These are phyloP conservation scores for Mycogone perniciosa DNA, from an alignment of 2,329 filamentous ascomycete species.

Conservation along the genomic window DNA sequence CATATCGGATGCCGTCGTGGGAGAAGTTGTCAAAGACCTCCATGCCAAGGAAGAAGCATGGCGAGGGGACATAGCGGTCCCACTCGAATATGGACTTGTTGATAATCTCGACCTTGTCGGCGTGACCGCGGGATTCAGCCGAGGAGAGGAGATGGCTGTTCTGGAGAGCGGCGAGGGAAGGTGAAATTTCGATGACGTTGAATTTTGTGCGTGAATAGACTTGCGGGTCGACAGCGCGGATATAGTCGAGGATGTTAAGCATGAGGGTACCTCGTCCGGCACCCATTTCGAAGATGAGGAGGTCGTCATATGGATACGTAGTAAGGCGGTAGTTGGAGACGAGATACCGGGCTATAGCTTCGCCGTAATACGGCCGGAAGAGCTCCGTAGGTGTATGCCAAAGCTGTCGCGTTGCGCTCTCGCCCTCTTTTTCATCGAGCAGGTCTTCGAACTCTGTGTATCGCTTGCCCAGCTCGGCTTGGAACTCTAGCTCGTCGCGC, in stretches of 20 bases:
- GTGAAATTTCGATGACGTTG: conserved; percentile 93
- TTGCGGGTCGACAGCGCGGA: conserved; percentile 79
- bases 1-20: conserved; percentile 84
- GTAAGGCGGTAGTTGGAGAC: conserved; percentile 94
- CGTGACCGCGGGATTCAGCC: conserved; percentile 66
- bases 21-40: conserved; percentile 99
- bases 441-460: conserved; percentile 88
- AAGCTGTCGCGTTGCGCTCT: conserved; percentile 73
- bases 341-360: conserved; percentile 93
- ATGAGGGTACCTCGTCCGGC: conserved; percentile 96
- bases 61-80: conserved; percentile 77
- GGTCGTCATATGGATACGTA: conserved; percentile 89
- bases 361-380: conserved; percentile 93
- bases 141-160: conserved; percentile 60
- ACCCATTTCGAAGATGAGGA: conserved; percentile 98
- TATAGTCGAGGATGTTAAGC: conserved; percentile 96
- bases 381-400: conserved; percentile 99
- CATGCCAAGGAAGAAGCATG: conserved; percentile 95
- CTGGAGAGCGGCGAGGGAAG: conserved; percentile 72
- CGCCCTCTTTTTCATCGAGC: conserved; percentile 63
- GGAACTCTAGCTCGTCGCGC: conserved; percentile 79
- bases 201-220: conserved; percentile 92
- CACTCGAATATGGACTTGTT: conserved; percentile 95
- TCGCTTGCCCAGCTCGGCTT: conserved; percentile 65
- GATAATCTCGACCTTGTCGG: conserved; percentile 84